phyloP scores from a whole-genome alignment of 192 early-diverging fungal genomes.

The Coemansia reversa region DNA sequence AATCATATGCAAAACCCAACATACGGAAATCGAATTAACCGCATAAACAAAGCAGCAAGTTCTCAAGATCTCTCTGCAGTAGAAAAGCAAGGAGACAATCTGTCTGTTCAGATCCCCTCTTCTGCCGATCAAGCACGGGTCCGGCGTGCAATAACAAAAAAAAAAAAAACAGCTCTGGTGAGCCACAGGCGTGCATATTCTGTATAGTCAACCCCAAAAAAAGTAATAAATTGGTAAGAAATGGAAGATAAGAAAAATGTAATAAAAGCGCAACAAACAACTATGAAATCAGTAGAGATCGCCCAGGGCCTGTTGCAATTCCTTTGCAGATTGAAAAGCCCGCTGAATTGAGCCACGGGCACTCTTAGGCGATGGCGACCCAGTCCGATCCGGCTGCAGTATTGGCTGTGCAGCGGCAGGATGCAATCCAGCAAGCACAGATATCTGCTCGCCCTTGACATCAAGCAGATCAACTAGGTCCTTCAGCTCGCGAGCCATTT shows the following conservation, averaged over 20 bases:
- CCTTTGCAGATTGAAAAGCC: slow-evolving; percentile 32
- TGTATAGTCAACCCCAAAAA: no score
- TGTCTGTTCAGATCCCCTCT: no score
- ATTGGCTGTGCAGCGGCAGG: slow-evolving; percentile 2
- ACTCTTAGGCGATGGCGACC: neutral
- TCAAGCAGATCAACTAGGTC: slow-evolving; percentile 51
- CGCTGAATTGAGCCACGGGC: slow-evolving; percentile 16
- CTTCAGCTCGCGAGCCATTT: slow-evolving; percentile 48
- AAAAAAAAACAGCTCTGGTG: no score
- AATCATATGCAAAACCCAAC: no score
- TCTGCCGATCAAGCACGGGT: no score
- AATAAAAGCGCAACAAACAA: neutral
- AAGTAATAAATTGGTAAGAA: no score
- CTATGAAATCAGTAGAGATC: slow-evolving; percentile 28
- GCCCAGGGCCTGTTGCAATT: slow-evolving; percentile 44
- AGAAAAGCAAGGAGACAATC: no score
- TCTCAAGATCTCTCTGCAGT: no score
- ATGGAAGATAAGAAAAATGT: neutral
- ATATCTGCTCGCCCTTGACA: slow-evolving; percentile 55
- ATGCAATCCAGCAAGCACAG: slow-evolving; percentile 37
- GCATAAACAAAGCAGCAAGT: no score
- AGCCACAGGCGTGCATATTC: no score
- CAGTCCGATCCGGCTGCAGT: neutral
- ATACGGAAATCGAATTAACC: no score
- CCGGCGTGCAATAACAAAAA: no score